Base-by-base conservation (phyloP, 108 stramenopile genomes). In the Nitzschia sp. region DNA sequence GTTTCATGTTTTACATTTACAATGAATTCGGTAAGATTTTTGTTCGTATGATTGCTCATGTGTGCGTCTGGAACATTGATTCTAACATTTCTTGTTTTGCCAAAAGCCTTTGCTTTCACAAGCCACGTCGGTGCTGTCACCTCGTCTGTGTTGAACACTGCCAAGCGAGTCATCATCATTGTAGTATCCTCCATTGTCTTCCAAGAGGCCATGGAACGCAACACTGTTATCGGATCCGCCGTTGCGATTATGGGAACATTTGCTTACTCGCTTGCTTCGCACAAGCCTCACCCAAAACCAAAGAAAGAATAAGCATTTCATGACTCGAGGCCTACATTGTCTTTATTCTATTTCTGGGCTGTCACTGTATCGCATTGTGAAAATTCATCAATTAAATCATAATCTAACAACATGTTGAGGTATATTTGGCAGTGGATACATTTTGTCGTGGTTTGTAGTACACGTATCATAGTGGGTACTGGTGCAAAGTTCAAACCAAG, bases 1-100 rank as follows among this genome's bases (percentile, higher is more conserved):
- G 96, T 51, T 87, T 98, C 59, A 95, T 93, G 82, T 98, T 94
- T 70, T 98, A 98, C 85, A 76, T 95, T 58, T 97, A 97, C 92
- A 97, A 97, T 46, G 97, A 97, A 70, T 92, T 95, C 46, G 61
- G 61, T 62, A 27, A 62, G 61, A 2, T 46, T 26, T 4, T 31
- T 46, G 1, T 46, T 62, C 21, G 21, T 11, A 1, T 42, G 24
- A 18, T 62, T n/a, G 38, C 21, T 4, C 11, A 51, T n/a, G n/a
- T n/a, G n/a, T n/a, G n/a, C n/a, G n/a, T n/a, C n/a, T 45, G 15
- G 13, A 45, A 45, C 13, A 9, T n/a, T n/a, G n/a, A n/a, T n/a
- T n/a, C n/a, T n/a, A n/a, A n/a, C n/a, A n/a, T n/a, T n/a, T 62
- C 25, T 42, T 6, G 19, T 42, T 32, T 25, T 45, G 1, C 49